Percentiles rank a stretch among this genome's conserved stretches.
Conservation (phyloP, 805 yeast species). For the Metschnikowia henanensis region DNA sequence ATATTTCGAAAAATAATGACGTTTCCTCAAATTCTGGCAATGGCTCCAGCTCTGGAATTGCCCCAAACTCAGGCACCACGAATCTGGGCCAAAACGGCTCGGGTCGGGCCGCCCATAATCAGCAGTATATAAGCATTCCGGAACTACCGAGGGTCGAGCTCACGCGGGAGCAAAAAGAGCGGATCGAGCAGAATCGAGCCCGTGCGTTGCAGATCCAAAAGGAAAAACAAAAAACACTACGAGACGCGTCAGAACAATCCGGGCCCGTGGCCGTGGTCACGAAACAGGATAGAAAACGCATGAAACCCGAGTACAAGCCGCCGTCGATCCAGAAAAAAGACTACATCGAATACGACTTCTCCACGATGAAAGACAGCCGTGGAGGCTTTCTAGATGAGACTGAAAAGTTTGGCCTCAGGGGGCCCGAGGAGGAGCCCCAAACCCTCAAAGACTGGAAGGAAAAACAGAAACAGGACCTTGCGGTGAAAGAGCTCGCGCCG, state of each 20-base stretch:
- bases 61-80: neutral
- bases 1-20: neutral
- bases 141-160: constrained; percentile 29
- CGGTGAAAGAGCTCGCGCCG: constrained; percentile 59
- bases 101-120: constrained; percentile 2
- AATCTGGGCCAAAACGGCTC: neutral
- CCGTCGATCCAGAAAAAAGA: constrained; percentile 55
- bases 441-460: constrained; percentile 49
- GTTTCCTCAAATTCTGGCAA: neutral
- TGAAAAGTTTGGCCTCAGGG: constrained; percentile 15
- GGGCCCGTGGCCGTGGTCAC: constrained; percentile 15
- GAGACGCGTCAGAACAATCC: constrained; percentile 12
- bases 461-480: constrained; percentile 39
- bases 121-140: constrained; percentile 8
- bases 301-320: constrained; percentile 20
- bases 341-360: constrained; percentile 82
- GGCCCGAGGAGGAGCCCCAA: constrained; percentile 44
- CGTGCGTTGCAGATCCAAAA: constrained; percentile 50
- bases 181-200: constrained; percentile 53
- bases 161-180: constrained; percentile 49
- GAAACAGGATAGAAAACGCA: constrained; percentile 15
- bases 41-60: neutral
- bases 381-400: constrained; percentile 73
- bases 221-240: constrained; percentile 23
- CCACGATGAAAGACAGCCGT: constrained; percentile 83